Conservation (phyloP, 2,329 filamentous ascomycete species). For the Cladosporium sp. region DNA sequence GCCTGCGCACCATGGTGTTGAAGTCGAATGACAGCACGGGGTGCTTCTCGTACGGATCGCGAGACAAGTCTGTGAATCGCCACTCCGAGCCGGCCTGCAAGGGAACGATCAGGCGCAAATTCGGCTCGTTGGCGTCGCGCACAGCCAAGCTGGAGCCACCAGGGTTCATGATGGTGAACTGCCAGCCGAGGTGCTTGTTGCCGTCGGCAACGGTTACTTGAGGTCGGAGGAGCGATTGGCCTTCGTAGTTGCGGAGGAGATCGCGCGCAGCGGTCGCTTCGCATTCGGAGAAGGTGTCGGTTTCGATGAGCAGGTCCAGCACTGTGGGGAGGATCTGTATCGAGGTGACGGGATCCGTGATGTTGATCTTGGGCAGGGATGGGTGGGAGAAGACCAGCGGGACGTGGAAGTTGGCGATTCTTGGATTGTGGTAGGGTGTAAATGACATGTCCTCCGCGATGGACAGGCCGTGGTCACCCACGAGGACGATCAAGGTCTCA, state of each 20-base stretch:
- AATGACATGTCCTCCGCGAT: conserved; percentile 39
- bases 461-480: conserved; percentile 39
- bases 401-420: conserved; percentile 43
- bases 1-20: conserved; percentile 2
- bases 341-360: conserved; percentile 38
- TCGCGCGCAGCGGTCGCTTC: conserved; percentile 34
- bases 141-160: conserved; percentile 15
- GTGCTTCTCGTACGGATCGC: conserved; percentile 3
- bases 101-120: conserved; percentile 7
- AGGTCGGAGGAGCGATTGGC: conserved; percentile 42
- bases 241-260: conserved; percentile 43
- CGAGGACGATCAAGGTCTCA: conserved; percentile 44
- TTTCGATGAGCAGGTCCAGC: conserved; percentile 41
- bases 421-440: conserved; percentile 41
- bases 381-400: conserved; percentile 45
- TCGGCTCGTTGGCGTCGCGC: conserved; percentile 7
- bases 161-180: conserved; percentile 13
- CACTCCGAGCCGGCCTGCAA: conserved; percentile 4
- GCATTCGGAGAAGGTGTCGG: conserved; percentile 35
- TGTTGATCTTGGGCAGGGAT: conserved; percentile 38
- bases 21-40: conserved; percentile 7
- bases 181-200: conserved; percentile 13
- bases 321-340: conserved; percentile 45
- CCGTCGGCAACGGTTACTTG: conserved; percentile 8
- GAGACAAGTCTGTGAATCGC: conserved; percentile 8